These are phyloP conservation scores for Raphanus sativus DNA, from an alignment of 345 rosid genomes.

Conservation along the genomic window DNA sequence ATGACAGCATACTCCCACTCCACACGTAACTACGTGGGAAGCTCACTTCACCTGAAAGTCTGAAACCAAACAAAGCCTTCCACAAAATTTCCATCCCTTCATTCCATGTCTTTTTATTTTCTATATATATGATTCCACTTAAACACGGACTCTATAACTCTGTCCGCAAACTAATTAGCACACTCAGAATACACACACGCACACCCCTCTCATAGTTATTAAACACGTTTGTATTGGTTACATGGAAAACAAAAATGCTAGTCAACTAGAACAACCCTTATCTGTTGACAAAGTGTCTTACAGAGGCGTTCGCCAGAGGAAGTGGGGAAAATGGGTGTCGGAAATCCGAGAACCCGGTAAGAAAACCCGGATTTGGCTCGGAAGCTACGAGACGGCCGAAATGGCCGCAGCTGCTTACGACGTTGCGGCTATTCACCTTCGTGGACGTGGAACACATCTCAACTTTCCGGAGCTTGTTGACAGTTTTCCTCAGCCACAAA, in stretches of 20 bases:
- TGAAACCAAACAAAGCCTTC: slow-evolving; percentile 20
- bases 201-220: neutral
- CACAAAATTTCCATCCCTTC: slow-evolving; percentile 1
- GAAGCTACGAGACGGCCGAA: slow-evolving; percentile 78
- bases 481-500: slow-evolving; percentile 53
- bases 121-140: slow-evolving; percentile 28
- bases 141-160: neutral
- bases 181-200: neutral
- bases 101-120: slow-evolving; percentile 2
- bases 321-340: slow-evolving; percentile 99
- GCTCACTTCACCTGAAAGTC: slow-evolving; percentile 28
- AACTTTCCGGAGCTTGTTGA: slow-evolving; percentile 63
- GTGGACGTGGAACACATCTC: slow-evolving; percentile 61
- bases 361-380: slow-evolving; percentile 83
- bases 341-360: slow-evolving; percentile 90
- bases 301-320: slow-evolving; percentile 76
- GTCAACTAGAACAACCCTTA: slow-evolving; percentile 23
- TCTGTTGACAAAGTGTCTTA: slow-evolving; percentile 38
- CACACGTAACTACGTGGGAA: slow-evolving; percentile 37
- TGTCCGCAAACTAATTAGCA: neutral
- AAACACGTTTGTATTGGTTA: neutral
- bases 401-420: slow-evolving; percentile 98
- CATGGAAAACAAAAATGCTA: slow-evolving; percentile 30
- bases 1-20: slow-evolving; percentile 30
- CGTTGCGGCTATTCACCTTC: slow-evolving; percentile 67